phyloP scores from a whole-genome alignment of 2,329 filamentous ascomycete genomes.

The Scopulariopsis brevicaulis region DNA sequence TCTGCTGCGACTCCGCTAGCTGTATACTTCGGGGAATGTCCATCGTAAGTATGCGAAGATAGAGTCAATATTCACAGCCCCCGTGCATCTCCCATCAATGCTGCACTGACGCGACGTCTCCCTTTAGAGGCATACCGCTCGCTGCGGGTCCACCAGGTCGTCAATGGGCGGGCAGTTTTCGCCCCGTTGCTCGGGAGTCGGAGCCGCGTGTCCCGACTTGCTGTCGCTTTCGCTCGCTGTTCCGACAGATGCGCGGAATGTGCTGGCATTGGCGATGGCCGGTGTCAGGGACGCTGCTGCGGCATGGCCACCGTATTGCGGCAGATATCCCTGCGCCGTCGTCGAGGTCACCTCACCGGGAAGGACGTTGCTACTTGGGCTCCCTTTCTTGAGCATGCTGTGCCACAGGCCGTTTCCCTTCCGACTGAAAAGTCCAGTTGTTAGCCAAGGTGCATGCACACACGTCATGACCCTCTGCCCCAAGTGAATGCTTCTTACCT shows the following conservation, averaged over 20 bases:
- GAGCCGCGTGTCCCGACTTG: constrained; percentile 6
- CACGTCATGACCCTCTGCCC: neutral
- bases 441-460: neutral
- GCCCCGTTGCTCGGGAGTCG: constrained; percentile 21
- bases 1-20: neutral
- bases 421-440: constrained; percentile 16
- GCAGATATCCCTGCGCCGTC: constrained; percentile 41
- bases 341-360: constrained; percentile 39
- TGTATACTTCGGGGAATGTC: neutral
- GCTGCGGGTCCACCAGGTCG: constrained; percentile 1
- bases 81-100: neutral
- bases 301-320: constrained; percentile 39
- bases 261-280: constrained; percentile 25
- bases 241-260: constrained; percentile 15
- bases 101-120: neutral
- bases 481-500: neutral
- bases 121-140: neutral
- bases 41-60: constrained; percentile 7
- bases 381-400: constrained; percentile 38
- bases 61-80: neutral
- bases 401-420: constrained; percentile 36
- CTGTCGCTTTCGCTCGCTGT: constrained; percentile 16
- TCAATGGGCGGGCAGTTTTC: constrained; percentile 31
- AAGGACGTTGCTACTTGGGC: constrained; percentile 31
- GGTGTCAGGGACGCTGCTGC: constrained; percentile 38